Base-by-base conservation (phyloP, 1,284 basidiomycete genomes). In the Marasmius tenuissimus region DNA sequence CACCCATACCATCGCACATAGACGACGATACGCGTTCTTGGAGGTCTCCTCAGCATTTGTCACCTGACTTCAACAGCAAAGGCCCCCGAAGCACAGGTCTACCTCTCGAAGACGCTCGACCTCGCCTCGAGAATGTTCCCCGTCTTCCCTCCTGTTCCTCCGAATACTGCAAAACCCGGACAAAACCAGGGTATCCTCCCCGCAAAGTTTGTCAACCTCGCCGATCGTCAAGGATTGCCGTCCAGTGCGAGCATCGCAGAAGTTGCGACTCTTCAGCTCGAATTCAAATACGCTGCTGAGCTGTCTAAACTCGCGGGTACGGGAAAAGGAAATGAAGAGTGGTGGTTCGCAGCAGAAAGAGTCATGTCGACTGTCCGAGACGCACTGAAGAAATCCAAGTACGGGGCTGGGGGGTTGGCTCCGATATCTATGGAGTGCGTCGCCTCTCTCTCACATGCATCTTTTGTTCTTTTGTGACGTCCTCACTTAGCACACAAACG, bases 361-460 rank as follows among this genome's bases (percentile, higher is more conserved):
- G 89, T 87, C 42, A 72, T 82, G 66, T 85, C 87, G 77, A 73
- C 83, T 22, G 77, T 89, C 6, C 80, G 88, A 45, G 85, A 82
- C 58, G 71, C 82, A 35, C 80, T 79, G n/a, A 74, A 83, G 49
- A 74, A 81, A 10, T 81, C 86, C 33, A 89, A 88, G 1, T 27
- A 27, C 27, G 27, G 27, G 2, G 27, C 27, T 27, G 27, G 27
- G 27, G 27, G 27, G 27, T 75, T 96, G n/a, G 86, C 86, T 0
- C 89, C 92, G 0, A 91, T 95, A 65, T 92, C 89, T 70, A 82
- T 94, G 73, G 84, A 81, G 89, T 91, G 59, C 48, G 83, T 75
- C 11, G 34, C n/a, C n/a, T 14, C 22, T 59, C 9, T 33, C 49
- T 18, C 14, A 27, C 57, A 2, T 34, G 18, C 12, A 58, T 55